Base-by-base conservation (phyloP, 768 basidiomycete genomes). In the Xerocomus spinulosus region DNA sequence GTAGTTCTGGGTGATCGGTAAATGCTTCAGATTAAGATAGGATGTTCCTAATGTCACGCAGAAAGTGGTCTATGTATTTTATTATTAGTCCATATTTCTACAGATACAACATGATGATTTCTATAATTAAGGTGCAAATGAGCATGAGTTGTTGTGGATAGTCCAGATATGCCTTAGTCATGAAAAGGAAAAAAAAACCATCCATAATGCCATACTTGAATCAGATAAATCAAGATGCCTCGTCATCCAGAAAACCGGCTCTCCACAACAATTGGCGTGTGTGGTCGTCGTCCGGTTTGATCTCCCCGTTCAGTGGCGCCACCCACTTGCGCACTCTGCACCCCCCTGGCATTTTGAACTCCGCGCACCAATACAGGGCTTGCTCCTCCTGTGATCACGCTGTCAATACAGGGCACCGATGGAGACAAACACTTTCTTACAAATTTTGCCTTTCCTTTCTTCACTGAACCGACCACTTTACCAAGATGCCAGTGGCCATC, bases 231-330 rank as follows among this genome's bases (percentile, higher is more conserved):
- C 21, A 9, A 37, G 13, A 5, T 37, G 5, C 2, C 14, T 36
- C 30, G 13, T 12, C 10, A 28, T 28, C 30, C 30, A 79, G 51
- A 75, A 73, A 78, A 5, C 78, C 80, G 38, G 72, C 76, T 7
- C 73, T 70, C 46, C 67, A 63, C 20, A 85, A 66, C 48, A 85
- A 56, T 26, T 56, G 49, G n/a, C 74, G 73, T 3, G 77, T 70
- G 46, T 74, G 68, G 18, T 62, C 44, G 1, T 55, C 75, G 57
- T 85, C 74, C 3, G 83, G 82, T 61, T 85, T 85, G 46, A 85
- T 74, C 51, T 83, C 81, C 15, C 82, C 83, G 45, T 83, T 79
- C 41, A 81, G 66, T 6, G 83, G 82, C 2, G 82, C 74, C 57
- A 81, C 79, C 59, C 78, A 81, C 60, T 79, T 81, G 28, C 82